Conservation (phyloP, 257 asterid species). For the Solanum piurae region DNA sequence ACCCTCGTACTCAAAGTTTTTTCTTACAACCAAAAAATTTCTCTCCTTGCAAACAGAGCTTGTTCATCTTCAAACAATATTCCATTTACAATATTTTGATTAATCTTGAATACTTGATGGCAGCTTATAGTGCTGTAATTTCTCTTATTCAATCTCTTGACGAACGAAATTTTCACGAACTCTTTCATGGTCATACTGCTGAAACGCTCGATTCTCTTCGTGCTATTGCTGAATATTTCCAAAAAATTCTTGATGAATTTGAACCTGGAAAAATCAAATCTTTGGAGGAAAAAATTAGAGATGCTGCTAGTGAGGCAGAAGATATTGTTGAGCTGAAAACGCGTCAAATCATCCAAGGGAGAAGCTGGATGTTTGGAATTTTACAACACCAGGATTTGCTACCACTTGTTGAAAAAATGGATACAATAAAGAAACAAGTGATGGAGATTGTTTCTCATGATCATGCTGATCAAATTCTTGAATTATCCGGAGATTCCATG, state of each 20-base stretch:
- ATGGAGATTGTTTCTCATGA: background rate
- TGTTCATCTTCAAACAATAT: background rate
- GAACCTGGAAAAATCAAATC: background rate
- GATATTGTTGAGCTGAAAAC: background rate
- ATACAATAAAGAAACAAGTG: background rate
- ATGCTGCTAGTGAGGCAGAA: background rate
- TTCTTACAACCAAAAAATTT: no score
- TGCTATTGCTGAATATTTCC: background rate
- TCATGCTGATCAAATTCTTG: background rate
- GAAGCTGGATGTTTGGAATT: background rate
- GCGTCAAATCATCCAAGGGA: background rate
- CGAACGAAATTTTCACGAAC: background rate
- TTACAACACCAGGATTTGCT: background rate
- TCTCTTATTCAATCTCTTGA: background rate
- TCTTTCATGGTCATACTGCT: background rate
- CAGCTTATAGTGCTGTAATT: background rate
- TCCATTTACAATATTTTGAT: background rate
- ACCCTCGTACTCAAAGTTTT: no score
- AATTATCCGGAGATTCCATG: background rate
- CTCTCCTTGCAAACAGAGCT: background rate
- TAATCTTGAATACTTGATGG: background rate
- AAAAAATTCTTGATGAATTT: background rate
- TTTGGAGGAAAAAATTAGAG: background rate
- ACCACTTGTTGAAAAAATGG: background rate
- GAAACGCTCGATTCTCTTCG: background rate